phyloP scores from a whole-genome alignment of 768 basidiomycete species.

The Lactarius trivialis region DNA sequence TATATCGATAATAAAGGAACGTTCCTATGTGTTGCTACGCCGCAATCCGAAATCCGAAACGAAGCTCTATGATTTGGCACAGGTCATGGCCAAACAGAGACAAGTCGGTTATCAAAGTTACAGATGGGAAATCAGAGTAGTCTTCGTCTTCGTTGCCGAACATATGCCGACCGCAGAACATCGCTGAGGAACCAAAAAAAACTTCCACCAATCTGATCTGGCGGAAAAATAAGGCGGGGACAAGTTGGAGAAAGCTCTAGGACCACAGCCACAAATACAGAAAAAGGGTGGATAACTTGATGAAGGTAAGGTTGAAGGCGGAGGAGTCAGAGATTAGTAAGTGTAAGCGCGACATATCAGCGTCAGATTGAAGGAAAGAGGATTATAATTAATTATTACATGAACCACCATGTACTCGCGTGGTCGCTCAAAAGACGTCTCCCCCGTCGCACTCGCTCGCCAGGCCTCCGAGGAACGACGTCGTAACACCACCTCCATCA shows the following conservation, averaged over 20 bases:
- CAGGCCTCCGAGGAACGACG: constrained; percentile 24
- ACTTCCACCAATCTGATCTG: not conserved
- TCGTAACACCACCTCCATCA: constrained; percentile 5
- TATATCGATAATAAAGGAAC: not conserved
- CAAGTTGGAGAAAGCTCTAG: not conserved
- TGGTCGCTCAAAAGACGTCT: constrained; percentile 21
- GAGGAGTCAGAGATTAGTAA: not conserved
- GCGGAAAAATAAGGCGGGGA: not conserved
- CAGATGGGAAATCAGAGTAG: not conserved
- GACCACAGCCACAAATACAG: not conserved
- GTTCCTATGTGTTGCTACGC: not conserved
- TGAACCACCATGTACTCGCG: constrained; percentile 15
- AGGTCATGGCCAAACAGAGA: not conserved
- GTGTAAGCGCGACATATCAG: not conserved
- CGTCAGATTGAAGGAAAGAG: not conserved
- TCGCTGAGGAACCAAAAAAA: not conserved
- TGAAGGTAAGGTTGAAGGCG: too few relatives aligned
- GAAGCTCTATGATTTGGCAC: not conserved
- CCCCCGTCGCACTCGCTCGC: constrained; percentile 23
- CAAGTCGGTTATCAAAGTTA: not conserved
- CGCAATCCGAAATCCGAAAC: not conserved
- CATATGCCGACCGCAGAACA: not conserved
- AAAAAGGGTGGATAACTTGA: too few relatives aligned
- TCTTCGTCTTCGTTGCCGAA: not conserved
- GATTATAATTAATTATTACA: not conserved